Percentiles rank a stretch among this genome's conserved stretches.
Evolutionary conservation across 495 filamentous ascomycete species (phyloP).

Genomic region (Hyaloscypha variabilis): DNA sequence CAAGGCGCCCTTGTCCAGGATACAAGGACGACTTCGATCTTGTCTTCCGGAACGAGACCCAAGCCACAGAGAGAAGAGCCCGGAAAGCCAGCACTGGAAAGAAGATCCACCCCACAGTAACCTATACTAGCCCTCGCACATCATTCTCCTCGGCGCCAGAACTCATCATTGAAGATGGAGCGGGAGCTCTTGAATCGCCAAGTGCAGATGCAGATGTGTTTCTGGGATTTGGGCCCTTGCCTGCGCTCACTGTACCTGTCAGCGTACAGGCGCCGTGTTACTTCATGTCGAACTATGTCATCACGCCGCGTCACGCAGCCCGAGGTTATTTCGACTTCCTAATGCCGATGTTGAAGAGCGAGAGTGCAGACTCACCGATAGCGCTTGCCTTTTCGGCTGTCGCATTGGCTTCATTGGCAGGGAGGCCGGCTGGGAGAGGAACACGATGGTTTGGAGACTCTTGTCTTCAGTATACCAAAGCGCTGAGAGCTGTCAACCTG

Average conservation of each 20-base stretch:
- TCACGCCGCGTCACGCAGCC: constrained; percentile 45
- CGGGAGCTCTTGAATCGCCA: background rate
- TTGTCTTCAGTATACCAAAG: constrained; percentile 46
- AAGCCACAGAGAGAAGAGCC: constrained; percentile 56
- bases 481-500: constrained; percentile 54
- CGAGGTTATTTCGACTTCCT: constrained; percentile 61
- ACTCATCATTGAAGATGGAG: background rate
- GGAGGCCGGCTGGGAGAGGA: constrained; percentile 36
- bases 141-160: background rate
- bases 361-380: constrained; percentile 49
- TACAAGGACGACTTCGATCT: constrained; percentile 72
- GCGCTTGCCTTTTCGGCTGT: constrained; percentile 63
- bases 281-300: constrained; percentile 60
- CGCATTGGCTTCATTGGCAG: constrained; percentile 56
- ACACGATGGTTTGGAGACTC: constrained; percentile 36
- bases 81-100: constrained; percentile 24
- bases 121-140: constrained; percentile 36
- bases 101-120: constrained; percentile 28
- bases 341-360: constrained; percentile 52
- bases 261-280: constrained; percentile 54
- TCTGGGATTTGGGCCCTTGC: constrained; percentile 10
- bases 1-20: constrained; percentile 67
- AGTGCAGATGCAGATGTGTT: constrained; percentile 13
- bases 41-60: constrained; percentile 67
- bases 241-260: constrained; percentile 35